Percentiles rank a stretch among this genome's conserved stretches.
Evolutionary conservation across 2,329 filamentous ascomycete species (phyloP).

Genomic region (Metarhizium humberi): DNA sequence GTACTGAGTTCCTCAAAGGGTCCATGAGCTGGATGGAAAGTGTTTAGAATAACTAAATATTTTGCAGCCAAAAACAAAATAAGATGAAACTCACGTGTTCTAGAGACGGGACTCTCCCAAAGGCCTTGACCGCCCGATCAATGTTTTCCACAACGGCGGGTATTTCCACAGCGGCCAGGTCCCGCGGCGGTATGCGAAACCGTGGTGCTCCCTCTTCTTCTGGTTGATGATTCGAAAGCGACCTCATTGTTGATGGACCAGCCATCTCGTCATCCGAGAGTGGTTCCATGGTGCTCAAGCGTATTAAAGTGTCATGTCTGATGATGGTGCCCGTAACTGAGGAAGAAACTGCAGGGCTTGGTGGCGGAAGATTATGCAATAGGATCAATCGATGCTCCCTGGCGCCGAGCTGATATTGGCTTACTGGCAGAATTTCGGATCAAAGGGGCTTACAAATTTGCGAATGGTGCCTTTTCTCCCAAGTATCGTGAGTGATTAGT

Average conservation of each 20-base stretch:
- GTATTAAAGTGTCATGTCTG: background rate
- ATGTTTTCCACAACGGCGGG: conserved; percentile 33
- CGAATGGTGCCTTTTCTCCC: background rate
- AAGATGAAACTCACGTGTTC: conserved; percentile 24
- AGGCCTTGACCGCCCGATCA: conserved; percentile 32
- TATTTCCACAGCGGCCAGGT: conserved; percentile 31
- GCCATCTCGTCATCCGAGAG: background rate
- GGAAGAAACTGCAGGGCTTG: background rate
- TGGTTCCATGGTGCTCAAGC: background rate
- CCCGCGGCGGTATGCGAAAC: conserved; percentile 24
- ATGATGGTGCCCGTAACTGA: background rate
- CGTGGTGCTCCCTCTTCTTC: conserved; percentile 19
- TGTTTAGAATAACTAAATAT: background rate
- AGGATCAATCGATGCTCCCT: background rate
- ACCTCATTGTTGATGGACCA: background rate
- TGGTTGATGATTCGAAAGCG: background rate
- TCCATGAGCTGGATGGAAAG: conserved; percentile 34
- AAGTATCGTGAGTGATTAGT: background rate
- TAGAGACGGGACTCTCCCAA: conserved; percentile 28
- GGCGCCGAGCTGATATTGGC: background rate
- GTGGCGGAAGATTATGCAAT: background rate
- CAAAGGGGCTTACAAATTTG: background rate
- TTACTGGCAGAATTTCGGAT: background rate
- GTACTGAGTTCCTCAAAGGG: conserved; percentile 41
- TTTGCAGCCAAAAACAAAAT: background rate